Conservation (phyloP, 2,329 filamentous ascomycete genomes). For the Cladophialophora bantiana region DNA sequence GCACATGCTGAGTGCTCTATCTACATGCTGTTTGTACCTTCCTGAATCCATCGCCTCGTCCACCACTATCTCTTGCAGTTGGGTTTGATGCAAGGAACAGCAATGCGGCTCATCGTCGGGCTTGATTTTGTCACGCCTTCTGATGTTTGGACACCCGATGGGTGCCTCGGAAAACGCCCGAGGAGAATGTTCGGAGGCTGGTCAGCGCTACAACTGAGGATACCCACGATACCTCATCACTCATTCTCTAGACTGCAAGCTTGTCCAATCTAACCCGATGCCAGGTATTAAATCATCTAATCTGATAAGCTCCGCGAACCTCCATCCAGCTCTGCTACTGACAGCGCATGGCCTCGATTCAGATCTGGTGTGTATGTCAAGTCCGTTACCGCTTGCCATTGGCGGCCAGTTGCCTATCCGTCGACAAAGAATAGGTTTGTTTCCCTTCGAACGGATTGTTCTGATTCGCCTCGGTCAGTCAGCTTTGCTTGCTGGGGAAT, state of each 20-base stretch:
- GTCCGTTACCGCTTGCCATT: background rate
- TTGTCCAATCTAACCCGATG: background rate
- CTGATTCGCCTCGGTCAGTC: background rate
- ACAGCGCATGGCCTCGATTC: background rate
- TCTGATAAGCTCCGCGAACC: background rate
- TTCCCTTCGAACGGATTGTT: background rate
- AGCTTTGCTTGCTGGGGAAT: background rate
- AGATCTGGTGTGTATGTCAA: background rate
- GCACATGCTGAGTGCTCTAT: background rate
- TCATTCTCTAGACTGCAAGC: background rate
- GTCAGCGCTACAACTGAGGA: conserved; percentile 7
- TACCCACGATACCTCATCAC: background rate
- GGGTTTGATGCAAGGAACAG: background rate
- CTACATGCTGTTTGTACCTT: background rate
- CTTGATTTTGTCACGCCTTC: background rate
- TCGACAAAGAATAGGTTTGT: background rate
- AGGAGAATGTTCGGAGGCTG: conserved; percentile 5
- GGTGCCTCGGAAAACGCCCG: background rate
- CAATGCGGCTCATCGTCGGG: background rate
- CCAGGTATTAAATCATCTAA: background rate
- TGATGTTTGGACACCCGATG: background rate
- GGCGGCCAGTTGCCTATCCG: background rate
- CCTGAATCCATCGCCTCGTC: background rate
- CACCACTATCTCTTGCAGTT: background rate
- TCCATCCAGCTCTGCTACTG: conserved; percentile 1